Evolutionary conservation across 805 yeast species (phyloP), one percentile per base, ranked within the genome.

Genomic region (Middelhovenomyces tepae): DNA sequence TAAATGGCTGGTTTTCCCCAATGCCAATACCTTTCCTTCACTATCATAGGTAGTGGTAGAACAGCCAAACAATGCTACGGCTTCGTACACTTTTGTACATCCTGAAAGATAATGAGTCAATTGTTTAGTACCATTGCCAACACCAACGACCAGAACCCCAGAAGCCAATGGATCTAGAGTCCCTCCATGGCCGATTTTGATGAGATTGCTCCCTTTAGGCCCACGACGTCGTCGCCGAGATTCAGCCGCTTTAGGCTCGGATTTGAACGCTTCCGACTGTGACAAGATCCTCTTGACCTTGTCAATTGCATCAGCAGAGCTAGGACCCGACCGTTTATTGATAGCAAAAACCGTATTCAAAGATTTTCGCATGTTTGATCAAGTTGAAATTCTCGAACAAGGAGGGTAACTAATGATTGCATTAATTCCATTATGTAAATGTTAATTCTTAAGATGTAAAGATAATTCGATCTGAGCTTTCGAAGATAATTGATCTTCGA

Each of bases 141-240:
- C 73, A 4, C 98, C 99, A 35, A 91, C 67, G 2, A 93, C 89
- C 21, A 63, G 56, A 1, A 89, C 87, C 7, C 99, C 99, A n/a
- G 86, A 76, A 0, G 99, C 99, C 27, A 83, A 59, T 0, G 97
- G 96, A 50, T 91, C 99, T 23, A 91, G 63, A 0, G 99, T 91
- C 7, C 99, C 99, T 13, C 98, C 99, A 56, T 91, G 99, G 1
- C 99, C 99, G 65, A 89, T 79, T 50, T 91, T 91, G 21, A 87
- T 75, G 46, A 76, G 77, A 4, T 59, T 62, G 41, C 36, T 59
- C 57, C 28, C 36, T 14, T 39, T 54, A n/a, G n/a, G n/a, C n/a
- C n/a, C n/a, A 16, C 32, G 31, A 10, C 66, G 51, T 27, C 65
- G 65, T 20, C 64, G 59, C 39, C 71, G 65, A 16, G 60, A 65